Percentiles rank a stretch among this genome's conserved stretches.
Conservation (phyloP, 2,329 filamentous ascomycete genomes). For the Microcyclospora tardicrescens region DNA sequence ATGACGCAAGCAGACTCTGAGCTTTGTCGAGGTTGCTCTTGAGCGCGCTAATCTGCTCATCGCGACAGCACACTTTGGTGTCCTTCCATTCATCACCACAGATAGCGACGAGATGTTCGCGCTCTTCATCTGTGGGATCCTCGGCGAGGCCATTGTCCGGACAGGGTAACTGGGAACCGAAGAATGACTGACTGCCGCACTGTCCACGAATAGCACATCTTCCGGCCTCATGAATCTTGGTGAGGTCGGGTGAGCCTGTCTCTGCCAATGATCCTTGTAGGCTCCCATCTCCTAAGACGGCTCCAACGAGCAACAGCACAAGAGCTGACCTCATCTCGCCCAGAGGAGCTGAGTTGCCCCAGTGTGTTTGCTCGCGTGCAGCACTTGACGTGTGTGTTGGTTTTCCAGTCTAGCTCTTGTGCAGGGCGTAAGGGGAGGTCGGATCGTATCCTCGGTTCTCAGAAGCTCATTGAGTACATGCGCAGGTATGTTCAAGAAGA, state of each 20-base stretch:
- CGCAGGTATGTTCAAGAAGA: no score
- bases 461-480: no score
- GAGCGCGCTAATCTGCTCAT: conserved; percentile 69
- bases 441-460: no score
- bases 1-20: conserved; percentile 79
- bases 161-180: conserved; percentile 80
- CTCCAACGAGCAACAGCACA: no score
- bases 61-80: conserved; percentile 71
- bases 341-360: no score
- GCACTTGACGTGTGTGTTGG: no score
- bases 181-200: conserved; percentile 82
- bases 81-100: conserved; percentile 81
- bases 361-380: no score
- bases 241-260: conserved; percentile 7
- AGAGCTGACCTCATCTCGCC: no score
- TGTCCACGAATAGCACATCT: conserved; percentile 83
- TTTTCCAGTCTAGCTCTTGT: no score
- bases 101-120: conserved; percentile 66
- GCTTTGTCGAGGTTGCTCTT: conserved; percentile 76
- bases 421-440: no score
- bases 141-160: conserved; percentile 77
- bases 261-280: no score
- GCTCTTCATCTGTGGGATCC: conserved; percentile 56
- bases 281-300: no score
- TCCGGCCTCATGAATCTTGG: conserved; percentile 57